Evolutionary conservation across 345 rosid species (phyloP).

Genomic region (Leavenworthia alabamica): DNA sequence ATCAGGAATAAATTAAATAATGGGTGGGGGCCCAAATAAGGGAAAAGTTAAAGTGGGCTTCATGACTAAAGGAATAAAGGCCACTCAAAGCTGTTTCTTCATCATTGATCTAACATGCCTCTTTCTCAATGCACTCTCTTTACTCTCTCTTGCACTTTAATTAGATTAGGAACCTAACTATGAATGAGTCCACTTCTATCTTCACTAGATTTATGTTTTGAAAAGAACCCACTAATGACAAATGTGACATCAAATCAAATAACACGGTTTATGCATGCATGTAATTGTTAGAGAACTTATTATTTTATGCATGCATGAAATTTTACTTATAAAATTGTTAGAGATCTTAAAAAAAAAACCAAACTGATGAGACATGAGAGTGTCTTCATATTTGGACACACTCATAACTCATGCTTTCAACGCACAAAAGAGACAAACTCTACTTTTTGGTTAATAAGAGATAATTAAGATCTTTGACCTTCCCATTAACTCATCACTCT

Average conservation of each 20-base stretch:
- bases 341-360: too few species aligned
- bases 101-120: slow-evolving; percentile 32
- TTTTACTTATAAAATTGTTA: not conserved
- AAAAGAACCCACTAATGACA: slow-evolving; percentile 4
- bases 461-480: slow-evolving; percentile 12
- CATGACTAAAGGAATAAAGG: slow-evolving; percentile 25
- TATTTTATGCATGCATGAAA: too few species aligned
- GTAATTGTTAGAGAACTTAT: not conserved
- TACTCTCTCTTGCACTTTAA: slow-evolving; percentile 8
- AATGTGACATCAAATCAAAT: slow-evolving; percentile 6
- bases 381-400: slow-evolving; percentile 29
- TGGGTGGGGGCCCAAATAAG: slow-evolving; percentile 18
- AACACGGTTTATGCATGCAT: slow-evolving; percentile 20
- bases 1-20: too few species aligned
- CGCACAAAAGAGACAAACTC: slow-evolving; percentile 18
- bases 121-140: slow-evolving; percentile 2
- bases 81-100: slow-evolving; percentile 27
- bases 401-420: slow-evolving; percentile 26
- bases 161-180: not conserved
- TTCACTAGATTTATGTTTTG: not conserved
- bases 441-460: not conserved
- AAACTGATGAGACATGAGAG: slow-evolving; percentile 1
- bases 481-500: slow-evolving; percentile 1
- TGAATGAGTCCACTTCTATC: too few species aligned
- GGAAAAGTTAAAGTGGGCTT: slow-evolving; percentile 33